phyloP scores from a whole-genome alignment of 495 filamentous ascomycete species.

The Podospora anserina region DNA sequence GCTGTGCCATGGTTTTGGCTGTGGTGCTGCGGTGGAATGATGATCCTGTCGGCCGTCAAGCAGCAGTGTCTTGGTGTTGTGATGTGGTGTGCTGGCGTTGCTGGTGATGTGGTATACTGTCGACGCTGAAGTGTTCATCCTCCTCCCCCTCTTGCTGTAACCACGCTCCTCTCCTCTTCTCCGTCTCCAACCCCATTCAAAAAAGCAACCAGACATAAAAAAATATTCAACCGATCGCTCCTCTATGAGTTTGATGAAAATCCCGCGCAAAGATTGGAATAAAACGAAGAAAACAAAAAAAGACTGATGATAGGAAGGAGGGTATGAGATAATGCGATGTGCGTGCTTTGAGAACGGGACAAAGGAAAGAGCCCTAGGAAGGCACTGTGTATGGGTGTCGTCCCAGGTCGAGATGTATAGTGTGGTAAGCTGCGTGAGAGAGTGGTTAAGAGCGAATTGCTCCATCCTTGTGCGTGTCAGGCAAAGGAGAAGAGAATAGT shows the following conservation, averaged over 20 bases:
- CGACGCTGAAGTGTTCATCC: not conserved
- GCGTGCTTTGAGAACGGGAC: not conserved
- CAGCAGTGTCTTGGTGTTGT: no score
- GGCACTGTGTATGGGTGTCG: not conserved
- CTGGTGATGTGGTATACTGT: not conserved
- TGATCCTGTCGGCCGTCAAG: no score
- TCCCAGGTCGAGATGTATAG: not conserved
- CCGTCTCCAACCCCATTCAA: not conserved
- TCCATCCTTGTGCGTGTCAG: not conserved
- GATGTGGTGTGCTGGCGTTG: not conserved
- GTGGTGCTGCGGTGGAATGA: no score
- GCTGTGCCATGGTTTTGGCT: not conserved
- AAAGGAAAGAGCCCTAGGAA: not conserved
- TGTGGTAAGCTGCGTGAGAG: not conserved
- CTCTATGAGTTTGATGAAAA: slow-evolving; percentile 4
- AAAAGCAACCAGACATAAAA: not conserved
- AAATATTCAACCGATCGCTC: not conserved
- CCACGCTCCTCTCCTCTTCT: not conserved
- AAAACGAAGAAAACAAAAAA: slow-evolving; percentile 7
- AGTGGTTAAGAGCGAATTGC: not conserved
- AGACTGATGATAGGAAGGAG: slow-evolving; percentile 10
- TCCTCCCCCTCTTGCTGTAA: not conserved
- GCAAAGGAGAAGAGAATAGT: not conserved
- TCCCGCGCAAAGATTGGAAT: not conserved
- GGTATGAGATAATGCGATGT: slow-evolving; percentile 2